A percentile compares a stretch with the other conserved stretches of the same genome.
Evolutionary conservation across 345 rosid species (phyloP).

Genomic region (Boechera divaricarpa): DNA sequence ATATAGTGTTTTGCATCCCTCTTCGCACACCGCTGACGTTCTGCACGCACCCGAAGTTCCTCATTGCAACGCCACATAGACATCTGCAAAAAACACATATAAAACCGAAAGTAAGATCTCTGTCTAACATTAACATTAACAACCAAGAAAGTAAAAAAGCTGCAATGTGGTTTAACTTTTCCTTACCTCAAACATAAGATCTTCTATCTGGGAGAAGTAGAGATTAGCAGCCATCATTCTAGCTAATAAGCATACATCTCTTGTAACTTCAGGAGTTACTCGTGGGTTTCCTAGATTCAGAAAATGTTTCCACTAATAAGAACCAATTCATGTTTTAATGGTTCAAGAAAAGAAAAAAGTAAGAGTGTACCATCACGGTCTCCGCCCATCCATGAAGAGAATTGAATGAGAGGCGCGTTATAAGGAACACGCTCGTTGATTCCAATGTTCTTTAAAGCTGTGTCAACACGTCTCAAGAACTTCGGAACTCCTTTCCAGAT

Average conservation of each 20-base stretch:
- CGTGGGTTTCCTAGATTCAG: conserved; percentile 81
- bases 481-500: conserved; percentile 99
- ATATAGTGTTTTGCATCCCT: conserved; percentile 94
- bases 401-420: conserved; percentile 96
- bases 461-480: conserved; percentile 95
- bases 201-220: conserved; percentile 97
- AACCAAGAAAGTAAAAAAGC: not conserved
- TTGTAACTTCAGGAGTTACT: conserved; percentile 97
- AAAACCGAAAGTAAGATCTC: not conserved
- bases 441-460: conserved; percentile 93
- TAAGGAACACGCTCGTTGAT: conserved; percentile 92
- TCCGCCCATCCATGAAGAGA: conserved; percentile 99
- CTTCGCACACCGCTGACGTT: conserved; percentile 69
- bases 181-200: conserved; percentile 95
- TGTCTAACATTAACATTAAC: not conserved
- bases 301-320: not conserved
- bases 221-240: conserved; percentile 99
- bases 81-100: conserved; percentile 55
- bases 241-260: conserved; percentile 96
- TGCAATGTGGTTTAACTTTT: not conserved
- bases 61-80: conserved; percentile 99
- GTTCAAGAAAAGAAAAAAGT: conserved; percentile 9
- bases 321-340: conserved; percentile 10
- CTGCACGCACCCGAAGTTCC: conserved; percentile 84
- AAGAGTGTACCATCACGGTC: conserved; percentile 83